Evolutionary conservation across 2,329 filamentous ascomycete genomes (phyloP), one percentile per base, ranked within the genome.

Genomic region (Cladosporium sp.): DNA sequence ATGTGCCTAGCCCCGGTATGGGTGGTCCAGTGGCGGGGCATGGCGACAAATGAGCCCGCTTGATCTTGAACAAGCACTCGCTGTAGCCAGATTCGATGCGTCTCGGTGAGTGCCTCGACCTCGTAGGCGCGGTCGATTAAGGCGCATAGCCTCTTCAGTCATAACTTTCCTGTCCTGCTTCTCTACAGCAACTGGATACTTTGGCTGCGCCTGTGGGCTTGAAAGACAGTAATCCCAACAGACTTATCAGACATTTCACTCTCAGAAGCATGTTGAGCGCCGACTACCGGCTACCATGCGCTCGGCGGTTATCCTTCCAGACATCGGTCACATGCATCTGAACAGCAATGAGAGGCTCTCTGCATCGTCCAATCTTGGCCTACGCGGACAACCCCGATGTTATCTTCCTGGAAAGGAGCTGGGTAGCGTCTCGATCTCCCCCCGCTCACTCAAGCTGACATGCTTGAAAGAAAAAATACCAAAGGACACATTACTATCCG

Each of bases 1-100:
- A 64, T 47, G 58, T 65, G 28, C 47, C 44, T 12, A 60, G 64
- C 44, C 64, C 64, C 12, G 64, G 64, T 28, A 60, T 65, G 64
- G 57, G 64, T n/a, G 61, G 49, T 15, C 61, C 36, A 26, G 49
- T 41, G 28, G 49, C 36, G 10, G 61, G 51, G 3, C 61, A 64
- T 10, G 64, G 58, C 28, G 64, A 65, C 7, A 65, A 65, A 65
- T 65, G 64, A 65, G 49, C 34, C 15, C 1, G 34, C 36, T 24
- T 34, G 10, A 14, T 58, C 21, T 38, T 28, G 55, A 41, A 10
- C 32, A 34, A 58, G 55, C 55, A 41, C 24, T 26, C 21, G 55
- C 32, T 24, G 32, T 14, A 14, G 34, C 34, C 32, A 15, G 32
- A 21, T 41, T 21, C 24, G 55, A 58, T 18, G 32, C 21, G 55